phyloP scores from a whole-genome alignment of 139 green algal species.

The Coelastrella sp. region DNA sequence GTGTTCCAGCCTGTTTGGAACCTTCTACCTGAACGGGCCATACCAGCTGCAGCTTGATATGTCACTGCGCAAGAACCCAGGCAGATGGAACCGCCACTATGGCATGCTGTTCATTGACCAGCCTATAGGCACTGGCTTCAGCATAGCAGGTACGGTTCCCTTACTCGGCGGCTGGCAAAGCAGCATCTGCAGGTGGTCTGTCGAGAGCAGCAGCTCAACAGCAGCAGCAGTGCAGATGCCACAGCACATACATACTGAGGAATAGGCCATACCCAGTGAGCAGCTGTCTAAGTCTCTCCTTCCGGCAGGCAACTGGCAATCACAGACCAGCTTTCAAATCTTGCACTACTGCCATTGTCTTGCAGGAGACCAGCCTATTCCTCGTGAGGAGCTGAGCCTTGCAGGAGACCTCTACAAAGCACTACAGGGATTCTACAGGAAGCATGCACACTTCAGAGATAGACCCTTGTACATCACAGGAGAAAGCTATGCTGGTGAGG shows the following conservation, averaged over 20 bases:
- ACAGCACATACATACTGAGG: no score
- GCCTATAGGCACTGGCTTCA: slow-evolving; percentile 68
- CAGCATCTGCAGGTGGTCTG: no score
- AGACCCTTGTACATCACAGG: slow-evolving; percentile 59
- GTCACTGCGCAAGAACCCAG: slow-evolving; percentile 55
- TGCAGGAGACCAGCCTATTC: slow-evolving; percentile 58
- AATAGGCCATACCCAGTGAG: background rate
- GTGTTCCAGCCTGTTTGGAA: slow-evolving; percentile 67
- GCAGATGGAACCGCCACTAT: slow-evolving; percentile 55
- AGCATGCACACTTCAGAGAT: slow-evolving; percentile 32
- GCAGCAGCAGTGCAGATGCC: no score
- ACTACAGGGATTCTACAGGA: slow-evolving; percentile 63
- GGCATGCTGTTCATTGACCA: slow-evolving; percentile 67
- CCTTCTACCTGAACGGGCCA: slow-evolving; percentile 69
- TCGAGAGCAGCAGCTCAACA: no score
- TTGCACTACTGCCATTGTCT: background rate
- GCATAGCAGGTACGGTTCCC: slow-evolving; percentile 15
- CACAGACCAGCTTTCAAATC: no score
- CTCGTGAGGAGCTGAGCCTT: slow-evolving; percentile 58
- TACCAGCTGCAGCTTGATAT: slow-evolving; percentile 56
- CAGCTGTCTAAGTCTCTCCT: background rate
- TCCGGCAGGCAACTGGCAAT: background rate
- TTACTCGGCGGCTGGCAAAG: no score
- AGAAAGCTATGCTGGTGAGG: slow-evolving; percentile 53
- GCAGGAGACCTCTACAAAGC: slow-evolving; percentile 62